Conservation (phyloP, 805 yeast species). For the Ogataea pini region DNA sequence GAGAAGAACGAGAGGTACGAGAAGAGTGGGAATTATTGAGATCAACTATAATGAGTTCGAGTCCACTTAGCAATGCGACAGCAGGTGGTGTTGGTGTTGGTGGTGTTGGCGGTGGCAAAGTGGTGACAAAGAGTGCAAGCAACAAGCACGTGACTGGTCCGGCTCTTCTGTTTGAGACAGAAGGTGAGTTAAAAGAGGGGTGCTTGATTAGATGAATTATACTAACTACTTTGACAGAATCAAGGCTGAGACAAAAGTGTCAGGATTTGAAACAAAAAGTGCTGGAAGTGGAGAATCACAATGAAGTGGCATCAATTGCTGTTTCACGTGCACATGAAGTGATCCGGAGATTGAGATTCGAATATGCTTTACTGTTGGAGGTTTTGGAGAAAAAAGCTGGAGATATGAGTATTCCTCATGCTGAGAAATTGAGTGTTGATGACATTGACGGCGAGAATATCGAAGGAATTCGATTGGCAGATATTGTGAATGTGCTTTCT, state of each 20-base stretch:
- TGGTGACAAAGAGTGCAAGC: background rate
- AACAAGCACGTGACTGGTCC: background rate
- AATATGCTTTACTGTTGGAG: slow-evolving; percentile 78
- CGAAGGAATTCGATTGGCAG: slow-evolving; percentile 30
- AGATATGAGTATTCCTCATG: slow-evolving; percentile 27
- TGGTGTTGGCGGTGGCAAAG: background rate
- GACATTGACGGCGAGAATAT: slow-evolving; percentile 32
- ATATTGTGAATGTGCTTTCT: slow-evolving; percentile 30
- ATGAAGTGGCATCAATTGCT: slow-evolving; percentile 73
- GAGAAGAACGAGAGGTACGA: too few relatives aligned
- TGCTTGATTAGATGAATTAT: background rate
- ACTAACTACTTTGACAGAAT: slow-evolving; percentile 24
- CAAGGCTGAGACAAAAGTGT: slow-evolving; percentile 62
- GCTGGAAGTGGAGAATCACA: slow-evolving; percentile 70
- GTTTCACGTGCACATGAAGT: slow-evolving; percentile 75
- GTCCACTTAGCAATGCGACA: background rate
- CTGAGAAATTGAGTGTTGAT: slow-evolving; percentile 24
- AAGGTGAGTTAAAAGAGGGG: slow-evolving; percentile 16
- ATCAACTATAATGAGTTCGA: slow-evolving; percentile 1
- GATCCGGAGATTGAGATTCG: slow-evolving; percentile 76
- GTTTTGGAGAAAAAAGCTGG: slow-evolving; percentile 63
- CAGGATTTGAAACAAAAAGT: slow-evolving; percentile 69
- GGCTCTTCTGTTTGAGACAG: slow-evolving; percentile 13
- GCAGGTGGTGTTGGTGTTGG: background rate
- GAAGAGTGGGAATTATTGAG: background rate